Percentiles rank a stretch among this genome's conserved stretches.
These are phyloP conservation scores for Mycena indigotica DNA, from an alignment of 768 basidiomycete genomes.

Conservation along the genomic window DNA sequence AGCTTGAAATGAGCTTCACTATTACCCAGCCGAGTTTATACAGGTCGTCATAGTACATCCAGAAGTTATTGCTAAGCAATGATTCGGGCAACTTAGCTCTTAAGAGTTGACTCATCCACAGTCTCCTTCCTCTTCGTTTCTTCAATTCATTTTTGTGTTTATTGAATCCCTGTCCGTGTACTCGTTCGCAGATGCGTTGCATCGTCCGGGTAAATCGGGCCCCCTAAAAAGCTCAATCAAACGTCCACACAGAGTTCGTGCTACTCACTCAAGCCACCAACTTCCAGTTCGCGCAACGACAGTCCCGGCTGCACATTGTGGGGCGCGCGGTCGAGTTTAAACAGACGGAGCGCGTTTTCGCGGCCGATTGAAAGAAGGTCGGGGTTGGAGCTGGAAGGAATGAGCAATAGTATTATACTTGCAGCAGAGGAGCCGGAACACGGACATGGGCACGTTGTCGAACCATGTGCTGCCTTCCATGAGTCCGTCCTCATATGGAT, in stretches of 20 bases:
- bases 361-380: slow-evolving; percentile 23
- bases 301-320: slow-evolving; percentile 14
- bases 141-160: too few species aligned
- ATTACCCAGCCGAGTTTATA: too few species aligned
- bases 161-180: too few species aligned
- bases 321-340: slow-evolving; percentile 21
- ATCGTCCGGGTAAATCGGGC: slow-evolving; percentile 18
- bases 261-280: slow-evolving; percentile 17
- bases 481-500: slow-evolving; percentile 23
- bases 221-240: slow-evolving; percentile 3
- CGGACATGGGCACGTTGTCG: slow-evolving; percentile 18
- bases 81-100: too few species aligned
- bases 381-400: slow-evolving; percentile 17
- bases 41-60: too few species aligned
- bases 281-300: slow-evolving; percentile 13
- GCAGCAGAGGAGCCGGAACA: too few species aligned
- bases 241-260: not conserved
- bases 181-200: slow-evolving; percentile 13
- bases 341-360: slow-evolving; percentile 19
- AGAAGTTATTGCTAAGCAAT: too few species aligned
- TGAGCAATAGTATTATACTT: too few species aligned
- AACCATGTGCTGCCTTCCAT: slow-evolving; percentile 25
- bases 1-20: too few species aligned
- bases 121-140: too few species aligned
- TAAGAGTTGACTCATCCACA: too few species aligned